phyloP scores from a whole-genome alignment of 2,329 filamentous ascomycete species.

The Exophiala calicioides region DNA sequence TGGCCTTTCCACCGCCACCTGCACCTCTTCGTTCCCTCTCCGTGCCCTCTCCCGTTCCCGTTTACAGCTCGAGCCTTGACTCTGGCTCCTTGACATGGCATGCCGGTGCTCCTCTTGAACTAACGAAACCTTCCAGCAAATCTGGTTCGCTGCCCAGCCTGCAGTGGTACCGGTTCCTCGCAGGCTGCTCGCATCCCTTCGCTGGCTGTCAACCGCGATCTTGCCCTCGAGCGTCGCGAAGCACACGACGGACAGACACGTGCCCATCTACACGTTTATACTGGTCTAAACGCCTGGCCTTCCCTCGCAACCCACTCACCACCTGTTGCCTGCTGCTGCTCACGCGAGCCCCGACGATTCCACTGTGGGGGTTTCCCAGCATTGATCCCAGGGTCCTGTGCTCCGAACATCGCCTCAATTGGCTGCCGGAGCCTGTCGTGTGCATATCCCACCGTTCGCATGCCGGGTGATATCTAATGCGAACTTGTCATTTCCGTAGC shows the following conservation, averaged over 20 bases:
- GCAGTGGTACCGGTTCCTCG: conserved; percentile 19
- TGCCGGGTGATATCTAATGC: conserved; percentile 11
- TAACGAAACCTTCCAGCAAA: conserved; percentile 8
- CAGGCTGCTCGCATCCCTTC: neutral
- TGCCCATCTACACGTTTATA: conserved; percentile 27
- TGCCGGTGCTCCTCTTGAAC: neutral
- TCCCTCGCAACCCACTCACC: conserved; percentile 3
- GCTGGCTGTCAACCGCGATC: conserved; percentile 1
- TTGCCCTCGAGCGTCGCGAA: conserved; percentile 5
- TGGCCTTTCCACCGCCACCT: conserved; percentile 1
- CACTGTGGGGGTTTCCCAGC: conserved; percentile 15
- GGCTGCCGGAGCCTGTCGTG: conserved; percentile 14
- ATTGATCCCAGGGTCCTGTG: conserved; percentile 8
- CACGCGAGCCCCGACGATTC: conserved; percentile 26
- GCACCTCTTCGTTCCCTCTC: neutral
- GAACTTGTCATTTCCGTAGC: conserved; percentile 11
- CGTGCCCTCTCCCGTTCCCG: neutral
- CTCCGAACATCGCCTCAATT: conserved; percentile 13
- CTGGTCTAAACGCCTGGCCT: conserved; percentile 23
- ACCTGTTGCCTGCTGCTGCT: conserved; percentile 15
- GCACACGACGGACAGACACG: conserved; percentile 25
- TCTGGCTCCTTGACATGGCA: too few relatives aligned
- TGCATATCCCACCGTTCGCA: conserved; percentile 24
- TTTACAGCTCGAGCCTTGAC: too few relatives aligned
- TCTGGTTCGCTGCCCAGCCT: conserved; percentile 16